Base-by-base conservation (phyloP, 306 rosid genomes). In the Betula pendula region DNA sequence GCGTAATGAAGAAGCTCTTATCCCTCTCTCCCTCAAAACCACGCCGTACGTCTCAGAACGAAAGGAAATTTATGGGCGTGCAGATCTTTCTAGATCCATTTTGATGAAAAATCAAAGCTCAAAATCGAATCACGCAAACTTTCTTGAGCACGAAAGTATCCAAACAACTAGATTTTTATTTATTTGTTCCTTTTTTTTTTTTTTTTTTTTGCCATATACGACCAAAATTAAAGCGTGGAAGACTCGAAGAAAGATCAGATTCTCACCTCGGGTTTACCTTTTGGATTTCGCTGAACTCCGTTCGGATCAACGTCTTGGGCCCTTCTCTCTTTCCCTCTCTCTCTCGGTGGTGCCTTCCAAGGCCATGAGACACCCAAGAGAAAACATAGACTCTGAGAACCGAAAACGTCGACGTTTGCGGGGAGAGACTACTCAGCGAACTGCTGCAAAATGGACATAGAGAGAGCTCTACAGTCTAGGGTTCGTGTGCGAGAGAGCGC, bases 1-100 rank as follows among this genome's bases (percentile, higher is more conserved):
- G 76, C 68, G 70, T 79, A 62, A 69, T 19, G 25, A 60, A 68
- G 49, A 85, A 85, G 71, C 82, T 71, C 77, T 48, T 48, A 45
- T 35, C 66, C 4, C 49, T 4, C 47, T 51, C 56, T 75, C 69
- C 11, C 24, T 19, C 25, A 35, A 16, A 24, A 12, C 17, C 3
- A 24, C 43, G 51, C 8, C 65, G 47, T n/a, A n/a, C n/a, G n/a
- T 48, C 84, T 24, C 52, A 59, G 75, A 75, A 80, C 42, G 56
- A 49, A 29, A 44, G 0, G 22, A 70, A 49, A 75, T 11, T 38
- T 38, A 38, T 24, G 3, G 31, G 43, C 4, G 6, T 35, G 25
- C 0, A 22, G 43, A 56, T 45, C 63, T 45, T 53, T 67, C 44
- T 31, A 72, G 85, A 82, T 77, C 79, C 82, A 50, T 17, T 22